A percentile compares a stretch with the other conserved stretches of the same genome.
Conservation (phyloP, 495 filamentous ascomycete species). For the Penicillium desertorum region DNA sequence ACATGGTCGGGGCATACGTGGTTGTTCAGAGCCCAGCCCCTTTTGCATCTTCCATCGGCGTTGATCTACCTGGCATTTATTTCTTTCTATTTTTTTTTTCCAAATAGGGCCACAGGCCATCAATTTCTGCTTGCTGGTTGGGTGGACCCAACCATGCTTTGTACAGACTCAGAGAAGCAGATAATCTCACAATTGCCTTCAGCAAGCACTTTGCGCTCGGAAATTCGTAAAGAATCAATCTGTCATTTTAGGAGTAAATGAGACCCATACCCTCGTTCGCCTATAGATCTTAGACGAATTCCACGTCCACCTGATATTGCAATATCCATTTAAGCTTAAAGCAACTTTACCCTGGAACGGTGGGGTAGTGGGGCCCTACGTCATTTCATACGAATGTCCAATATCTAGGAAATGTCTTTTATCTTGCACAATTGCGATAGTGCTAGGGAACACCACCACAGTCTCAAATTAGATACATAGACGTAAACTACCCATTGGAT, state of each 20-base stretch:
- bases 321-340: no score
- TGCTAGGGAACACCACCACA: no score
- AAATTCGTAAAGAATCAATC: not conserved
- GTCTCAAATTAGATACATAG: no score
- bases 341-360: no score
- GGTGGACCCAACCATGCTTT: not conserved
- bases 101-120: slow-evolving; percentile 1
- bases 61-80: slow-evolving; percentile 23
- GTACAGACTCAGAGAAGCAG: slow-evolving; percentile 14
- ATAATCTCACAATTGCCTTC: slow-evolving; percentile 6
- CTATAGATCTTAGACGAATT: not conserved
- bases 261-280: not conserved
- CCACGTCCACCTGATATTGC: no score
- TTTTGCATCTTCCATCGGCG: slow-evolving; percentile 29
- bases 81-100: not conserved
- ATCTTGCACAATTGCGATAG: no score
- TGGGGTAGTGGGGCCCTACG: no score
- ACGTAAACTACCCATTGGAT: not conserved
- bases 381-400: no score
- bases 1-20: slow-evolving; percentile 10
- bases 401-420: no score
- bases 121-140: slow-evolving; percentile 14
- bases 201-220: not conserved
- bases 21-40: slow-evolving; percentile 8
- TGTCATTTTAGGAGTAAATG: not conserved